Conservation (phyloP, 78 protist species). For the Polysphondylium violaceum region DNA sequence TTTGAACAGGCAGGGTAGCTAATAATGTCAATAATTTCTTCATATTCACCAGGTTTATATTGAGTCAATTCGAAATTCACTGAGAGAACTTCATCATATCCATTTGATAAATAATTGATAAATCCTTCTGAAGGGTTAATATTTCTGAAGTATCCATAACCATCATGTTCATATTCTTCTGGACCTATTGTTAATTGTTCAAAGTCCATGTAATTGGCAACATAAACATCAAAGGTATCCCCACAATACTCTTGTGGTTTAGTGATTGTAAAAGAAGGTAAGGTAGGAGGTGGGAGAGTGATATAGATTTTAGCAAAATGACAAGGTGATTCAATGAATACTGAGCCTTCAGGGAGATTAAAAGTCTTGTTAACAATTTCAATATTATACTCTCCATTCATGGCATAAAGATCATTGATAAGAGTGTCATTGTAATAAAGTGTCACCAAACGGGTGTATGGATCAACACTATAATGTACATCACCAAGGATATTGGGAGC, state of each 20-base stretch:
- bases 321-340: neutral
- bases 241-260: neutral
- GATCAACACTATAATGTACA: no score
- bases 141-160: neutral
- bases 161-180: neutral
- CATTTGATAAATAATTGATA: neutral
- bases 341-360: no score
- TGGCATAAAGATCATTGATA: no score
- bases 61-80: no score
- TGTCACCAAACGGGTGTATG: no score
- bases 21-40: neutral
- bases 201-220: neutral
- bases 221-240: neutral
- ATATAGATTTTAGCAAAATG: neutral
- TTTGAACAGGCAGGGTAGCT: neutral
- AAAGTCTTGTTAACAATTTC: no score
- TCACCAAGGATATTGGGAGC: no score
- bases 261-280: neutral
- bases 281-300: neutral
- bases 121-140: neutral
- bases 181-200: neutral
- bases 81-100: no score
- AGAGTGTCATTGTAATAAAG: no score
- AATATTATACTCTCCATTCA: no score
- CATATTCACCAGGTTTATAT: neutral